These are phyloP conservation scores for Trichoderma semiorbis DNA, from an alignment of 2,329 filamentous ascomycete genomes.

Conservation along the genomic window DNA sequence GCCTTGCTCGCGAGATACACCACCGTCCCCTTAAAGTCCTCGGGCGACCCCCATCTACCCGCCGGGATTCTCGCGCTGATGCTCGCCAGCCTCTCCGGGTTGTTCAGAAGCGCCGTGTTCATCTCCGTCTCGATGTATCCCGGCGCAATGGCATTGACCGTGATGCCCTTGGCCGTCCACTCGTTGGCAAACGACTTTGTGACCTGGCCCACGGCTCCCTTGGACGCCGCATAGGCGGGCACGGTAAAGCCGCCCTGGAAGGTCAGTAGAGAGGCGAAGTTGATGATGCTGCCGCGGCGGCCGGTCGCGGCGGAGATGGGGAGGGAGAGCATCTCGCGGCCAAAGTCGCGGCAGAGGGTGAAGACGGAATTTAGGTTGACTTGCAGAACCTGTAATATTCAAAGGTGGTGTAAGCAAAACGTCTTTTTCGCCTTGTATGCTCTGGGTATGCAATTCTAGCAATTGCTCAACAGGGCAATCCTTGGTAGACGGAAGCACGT, in stretches of 20 bases:
- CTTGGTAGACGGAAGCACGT: slow-evolving; percentile 3
- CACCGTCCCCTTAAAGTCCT: slow-evolving; percentile 82
- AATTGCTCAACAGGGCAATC: background rate
- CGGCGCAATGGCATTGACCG: slow-evolving; percentile 83
- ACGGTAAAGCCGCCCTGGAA: slow-evolving; percentile 89
- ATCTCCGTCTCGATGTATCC: slow-evolving; percentile 94
- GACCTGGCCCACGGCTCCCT: slow-evolving; percentile 79
- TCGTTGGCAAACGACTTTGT: slow-evolving; percentile 85
- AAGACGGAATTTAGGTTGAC: slow-evolving; percentile 85
- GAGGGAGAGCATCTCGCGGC: slow-evolving; percentile 70
- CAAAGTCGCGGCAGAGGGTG: slow-evolving; percentile 71
- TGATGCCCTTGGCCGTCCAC: slow-evolving; percentile 76
- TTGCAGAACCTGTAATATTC: slow-evolving; percentile 61
- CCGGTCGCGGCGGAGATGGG: slow-evolving; percentile 44
- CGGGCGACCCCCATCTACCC: slow-evolving; percentile 75
- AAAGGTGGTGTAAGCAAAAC: background rate
- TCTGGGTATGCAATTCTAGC: background rate
- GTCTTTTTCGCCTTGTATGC: background rate
- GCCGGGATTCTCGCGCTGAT: slow-evolving; percentile 81
- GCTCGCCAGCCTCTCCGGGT: slow-evolving; percentile 64
- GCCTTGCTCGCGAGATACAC: slow-evolving; percentile 74
- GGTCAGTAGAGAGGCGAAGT: slow-evolving; percentile 74
- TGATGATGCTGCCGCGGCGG: slow-evolving; percentile 72
- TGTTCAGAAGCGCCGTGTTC: slow-evolving; percentile 77
- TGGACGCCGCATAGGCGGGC: slow-evolving; percentile 81